Evolutionary conservation across 352 stramenopile species (phyloP), one percentile per base, ranked within the genome.

Genomic region (Thraustochytrium sp.): DNA sequence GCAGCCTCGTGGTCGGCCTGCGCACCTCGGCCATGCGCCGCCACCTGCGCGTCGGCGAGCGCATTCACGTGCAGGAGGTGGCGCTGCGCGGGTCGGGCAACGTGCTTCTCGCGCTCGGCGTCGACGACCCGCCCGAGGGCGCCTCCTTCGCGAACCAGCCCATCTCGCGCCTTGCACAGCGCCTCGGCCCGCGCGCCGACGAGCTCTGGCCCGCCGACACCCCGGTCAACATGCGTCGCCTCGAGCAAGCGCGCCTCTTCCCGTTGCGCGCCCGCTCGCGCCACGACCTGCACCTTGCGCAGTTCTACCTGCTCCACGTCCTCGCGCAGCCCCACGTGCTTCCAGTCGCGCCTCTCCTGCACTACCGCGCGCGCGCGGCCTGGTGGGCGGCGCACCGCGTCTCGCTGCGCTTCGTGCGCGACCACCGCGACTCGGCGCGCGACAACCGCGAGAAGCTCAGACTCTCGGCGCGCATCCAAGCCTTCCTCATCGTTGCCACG

Each of bases 301-400:
- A 72, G 26, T 72, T 72, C 46, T 72, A 72, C 40, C 13, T 72
- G 8, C 59, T 72, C 11, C 59, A 72, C 36, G 59, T 72, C 9
- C 59, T 72, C 11, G 59, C 59, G 9, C 59, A 72, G 40, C n/a
- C n/a, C n/a, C 59, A 31, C 36, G 21, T 72, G 13, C 13, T 72
- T 18, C 59, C 34, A 11, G 59, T 72, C 21, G 42, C 59, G 11
- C 59, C 59, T 55, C 26, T 72, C 1, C 59, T 72, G 13, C 59
- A 72, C 59, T 72, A 72, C 3, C 59, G 59, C 40, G 59, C 59
- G 23, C 59, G 59, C 16, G 21, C 8, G 16, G 59, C 59, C 18
- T 72, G 59, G 59, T 1, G 29, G 16, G 16, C 26, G 9, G 16
- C 59, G 8, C 9, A 72, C 9, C 29, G 59, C 9, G 59, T 72